Evolutionary conservation across 345 rosid species (phyloP), one percentile per base, ranked within the genome.

Genomic region (Gossypium herbaceum): DNA sequence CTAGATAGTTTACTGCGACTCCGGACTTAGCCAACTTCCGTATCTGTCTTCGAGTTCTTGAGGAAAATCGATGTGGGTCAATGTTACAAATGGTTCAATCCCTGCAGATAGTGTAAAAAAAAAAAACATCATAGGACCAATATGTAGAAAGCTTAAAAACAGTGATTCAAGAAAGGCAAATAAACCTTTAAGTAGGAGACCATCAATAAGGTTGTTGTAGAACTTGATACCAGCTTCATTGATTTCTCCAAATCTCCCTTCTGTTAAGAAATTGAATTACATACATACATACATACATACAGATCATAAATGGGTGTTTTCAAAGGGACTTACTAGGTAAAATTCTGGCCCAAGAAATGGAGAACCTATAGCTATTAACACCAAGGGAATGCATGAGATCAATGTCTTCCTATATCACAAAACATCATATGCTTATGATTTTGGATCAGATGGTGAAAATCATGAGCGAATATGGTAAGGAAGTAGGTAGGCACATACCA

Each of bases 291-390:
- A 34, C 41, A 34, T 0, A 34, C 41, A 4, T 0, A n/a, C 13
- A 19, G 19, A 17, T 41, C 29, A 64, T 9, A 11, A 41, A 43
- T 65, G 70, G 15, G 15, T n/a, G 5, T 0, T 20, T 10, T 22
- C 20, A 39, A 55, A 62, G 20, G 62, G 62, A 59, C 91, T 83
- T 78, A 94, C 98, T 81, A 3, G 98, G 93, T 76, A 94, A 84
- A 71, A 92, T 60, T 82, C 97, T 82, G 8, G 97, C 86, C 98
- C 95, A 90, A 50, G 98, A 90, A 68, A 90, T 88, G 15, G 95
- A 91, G 79, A 94, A 89, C 22, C 94, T 82, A 56, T 89, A 92
- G 83, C 91, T 88, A 72, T 87, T 81, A 64, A 85, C 88, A 45
- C 94, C 93, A 27, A 91, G 82, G 34, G 69, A 63, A 10, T 74